A percentile compares a stretch with the other conserved stretches of the same genome.
phyloP scores from a whole-genome alignment of 352 stramenopile genomes.

The Elongisporangium anandrum region DNA sequence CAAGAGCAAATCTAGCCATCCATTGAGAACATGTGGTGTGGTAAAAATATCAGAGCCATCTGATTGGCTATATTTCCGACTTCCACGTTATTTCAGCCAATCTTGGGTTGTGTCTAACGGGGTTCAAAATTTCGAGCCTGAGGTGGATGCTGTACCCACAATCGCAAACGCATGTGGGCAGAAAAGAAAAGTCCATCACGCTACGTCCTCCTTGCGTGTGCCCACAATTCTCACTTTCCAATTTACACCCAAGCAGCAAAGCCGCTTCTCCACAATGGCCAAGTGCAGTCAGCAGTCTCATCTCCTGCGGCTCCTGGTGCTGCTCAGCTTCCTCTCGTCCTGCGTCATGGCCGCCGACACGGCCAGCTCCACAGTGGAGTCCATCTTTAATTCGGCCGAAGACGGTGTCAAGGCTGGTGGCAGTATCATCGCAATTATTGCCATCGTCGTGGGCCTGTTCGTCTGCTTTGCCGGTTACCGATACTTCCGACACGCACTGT shows the following conservation, averaged over 20 bases:
- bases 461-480: constrained; percentile 56
- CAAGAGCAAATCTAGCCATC: neutral
- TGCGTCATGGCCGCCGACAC: constrained; percentile 10
- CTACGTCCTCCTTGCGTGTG: neutral
- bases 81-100: neutral
- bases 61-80: neutral
- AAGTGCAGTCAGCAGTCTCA: neutral
- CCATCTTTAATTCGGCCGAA: constrained; percentile 34
- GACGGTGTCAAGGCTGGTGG: constrained; percentile 28
- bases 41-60: neutral
- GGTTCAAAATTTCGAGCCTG: neutral
- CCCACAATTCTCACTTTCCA: neutral
- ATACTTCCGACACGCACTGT: constrained; percentile 52
- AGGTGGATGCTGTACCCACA: neutral
- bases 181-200: neutral
- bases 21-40: neutral
- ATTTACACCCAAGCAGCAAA: neutral
- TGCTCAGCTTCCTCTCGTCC: constrained; percentile 13
- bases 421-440: constrained; percentile 30
- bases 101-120: neutral
- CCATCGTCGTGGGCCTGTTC: constrained; percentile 33
- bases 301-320: constrained; percentile 7
- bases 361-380: constrained; percentile 23
- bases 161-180: neutral
- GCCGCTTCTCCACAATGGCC: neutral